Base-by-base conservation (phyloP, 352 stramenopile genomes). In the Pythium phragmitis region DNA sequence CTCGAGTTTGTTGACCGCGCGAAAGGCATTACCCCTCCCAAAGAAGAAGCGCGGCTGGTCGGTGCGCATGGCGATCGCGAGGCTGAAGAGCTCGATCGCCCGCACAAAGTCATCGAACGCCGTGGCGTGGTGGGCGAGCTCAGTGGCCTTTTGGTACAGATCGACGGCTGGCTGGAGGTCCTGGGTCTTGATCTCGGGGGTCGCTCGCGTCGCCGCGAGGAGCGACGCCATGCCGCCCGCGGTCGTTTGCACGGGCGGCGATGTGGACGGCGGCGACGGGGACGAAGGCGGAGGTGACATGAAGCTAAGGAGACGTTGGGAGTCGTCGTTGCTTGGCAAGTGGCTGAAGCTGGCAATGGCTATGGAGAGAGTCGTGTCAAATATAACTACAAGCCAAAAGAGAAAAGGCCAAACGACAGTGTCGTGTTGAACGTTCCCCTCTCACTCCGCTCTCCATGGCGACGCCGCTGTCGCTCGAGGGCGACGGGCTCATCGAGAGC, bases 401-500 rank as follows among this genome's bases (percentile, higher is more conserved):
- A 30, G 12, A 33, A 26, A 42, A 6, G 48, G 23, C 26, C 5
- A 55, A 55, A 55, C 48, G 16, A 3, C 9, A 30, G 14, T 41
- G 11, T 16, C 17, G 4, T 42, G 36, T 42, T 42, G 36, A 11
- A 42, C n/a, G 16, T 17, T 14, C 39, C 7, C 28, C 43, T 51
- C 11, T 54, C 8, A 19, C 33, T 6, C n/a, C n/a, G n/a, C 28
- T 53, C 30, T 12, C 21, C 16, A 92, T 92, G 84, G 74, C 76
- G 37, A 74, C 80, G 30, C 69, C 72, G 49, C 61, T 90, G 34
- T 65, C 85, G 36, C 75, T 97, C 34, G 87, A 96, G 70, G 86
- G 86, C 43, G 89, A 97, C 66, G 89, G 88, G 11, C 65, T 97
- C 28, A 80, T 95, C 41, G 82, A 95, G 57, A 94, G 96, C 57